Base-by-base conservation (phyloP, 371 early-diverging fungal genomes). In the Zychaea mexicana region DNA sequence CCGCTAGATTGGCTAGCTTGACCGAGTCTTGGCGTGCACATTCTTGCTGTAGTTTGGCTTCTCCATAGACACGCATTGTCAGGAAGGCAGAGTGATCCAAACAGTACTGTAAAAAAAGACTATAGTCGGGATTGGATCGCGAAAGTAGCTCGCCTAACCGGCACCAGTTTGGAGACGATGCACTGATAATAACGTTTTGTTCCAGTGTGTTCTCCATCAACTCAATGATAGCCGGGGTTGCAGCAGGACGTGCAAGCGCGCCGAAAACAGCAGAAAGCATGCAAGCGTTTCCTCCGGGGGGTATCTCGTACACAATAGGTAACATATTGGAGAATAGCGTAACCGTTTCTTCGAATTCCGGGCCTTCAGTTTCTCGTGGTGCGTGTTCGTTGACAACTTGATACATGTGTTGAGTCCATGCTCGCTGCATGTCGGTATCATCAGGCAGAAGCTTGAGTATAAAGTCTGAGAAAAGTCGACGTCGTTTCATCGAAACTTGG, bases 21-120 rank as follows among this genome's bases (percentile, higher is more conserved):
- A 22, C 27, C 55, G 36, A n/a, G 9, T 49, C 15, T 46, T 49
- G 19, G 15, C 38, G 22, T 0, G 49, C 49, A 49, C 49, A 49
- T 24, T 49, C 49, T 49, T 49, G 49, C n/a, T 49, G 49, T 24
- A 49, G n/a, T 19, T 38, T 49, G 8, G 52, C 33, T 53, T 61
- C 26, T 21, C 60, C 47, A 31, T 61, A 68, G 2, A 60, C 31
- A 9, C 61, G 26, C 52, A 68, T 39, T 3, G 49, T 57, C 31
- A 68, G 31, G 9, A 64, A 30, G 6, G 26, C 31, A 1, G 60
- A 56, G 6, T 60, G 32, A 17, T 68, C 68, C 57, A 68, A 27
- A 27, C 60, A 55, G 36, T 56, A 47, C 28, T 68, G 64, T 1
- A 68, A 21, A 2, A 60, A 33, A 5, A 60, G 33, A 30, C 52